phyloP scores from a whole-genome alignment of 306 rosid species.

The Ormosia emarginata region DNA sequence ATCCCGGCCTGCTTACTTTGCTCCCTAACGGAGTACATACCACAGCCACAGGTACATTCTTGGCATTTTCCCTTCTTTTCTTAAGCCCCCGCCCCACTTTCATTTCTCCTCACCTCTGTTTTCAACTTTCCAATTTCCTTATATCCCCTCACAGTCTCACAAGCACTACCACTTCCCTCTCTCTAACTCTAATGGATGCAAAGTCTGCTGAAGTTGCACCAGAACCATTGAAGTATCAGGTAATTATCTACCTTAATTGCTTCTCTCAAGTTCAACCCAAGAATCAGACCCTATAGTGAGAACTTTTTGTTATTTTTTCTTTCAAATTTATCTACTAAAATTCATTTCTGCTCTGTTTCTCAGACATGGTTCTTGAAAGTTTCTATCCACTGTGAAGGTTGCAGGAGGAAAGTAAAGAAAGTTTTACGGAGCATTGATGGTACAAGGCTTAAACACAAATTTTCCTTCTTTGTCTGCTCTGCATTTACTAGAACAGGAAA shows the following conservation, averaged over 20 bases:
- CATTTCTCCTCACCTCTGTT: constrained; percentile 2
- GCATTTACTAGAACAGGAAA: neutral
- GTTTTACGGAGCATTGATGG: constrained; percentile 77
- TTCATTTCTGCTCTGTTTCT: constrained; percentile 6
- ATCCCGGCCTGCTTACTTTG: constrained; percentile 26
- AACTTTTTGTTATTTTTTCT: neutral
- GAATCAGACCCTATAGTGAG: neutral
- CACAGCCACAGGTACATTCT: constrained; percentile 8
- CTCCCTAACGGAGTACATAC: constrained; percentile 23
- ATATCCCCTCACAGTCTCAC: neutral
- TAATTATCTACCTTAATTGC: neutral
- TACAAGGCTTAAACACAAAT: constrained; percentile 21
- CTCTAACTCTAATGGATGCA: constrained; percentile 45
- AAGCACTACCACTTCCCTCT: neutral
- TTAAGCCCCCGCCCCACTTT: constrained; percentile 5
- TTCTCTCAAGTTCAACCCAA: neutral
- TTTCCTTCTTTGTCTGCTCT: neutral
- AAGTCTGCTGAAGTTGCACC: constrained; percentile 29
- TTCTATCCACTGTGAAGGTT: constrained; percentile 87
- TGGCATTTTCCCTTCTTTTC: constrained; percentile 18
- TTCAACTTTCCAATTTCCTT: constrained; percentile 28
- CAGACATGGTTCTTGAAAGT: constrained; percentile 47
- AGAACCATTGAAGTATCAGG: constrained; percentile 53
- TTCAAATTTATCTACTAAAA: neutral
- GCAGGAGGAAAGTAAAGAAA: constrained; percentile 81